A percentile compares a stretch with the other conserved stretches of the same genome.
Evolutionary conservation across 2,329 filamentous ascomycete genomes (phyloP).

Genomic region (Curvularia sp.): DNA sequence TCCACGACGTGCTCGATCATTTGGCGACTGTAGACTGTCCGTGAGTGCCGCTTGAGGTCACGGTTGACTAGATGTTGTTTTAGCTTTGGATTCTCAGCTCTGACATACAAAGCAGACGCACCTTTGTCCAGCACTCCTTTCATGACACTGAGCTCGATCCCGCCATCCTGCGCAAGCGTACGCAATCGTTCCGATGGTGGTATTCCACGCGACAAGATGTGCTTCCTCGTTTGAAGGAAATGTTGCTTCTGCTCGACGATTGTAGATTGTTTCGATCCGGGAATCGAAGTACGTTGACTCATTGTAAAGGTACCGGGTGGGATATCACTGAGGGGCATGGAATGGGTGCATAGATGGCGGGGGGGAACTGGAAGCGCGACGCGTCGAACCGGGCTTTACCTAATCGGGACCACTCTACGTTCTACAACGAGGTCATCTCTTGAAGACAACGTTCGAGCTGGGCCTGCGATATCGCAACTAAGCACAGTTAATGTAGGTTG

Average conservation of each 20-base stretch:
- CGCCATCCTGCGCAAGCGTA: constrained; percentile 56
- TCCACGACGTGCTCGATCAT: constrained; percentile 75
- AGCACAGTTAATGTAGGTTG: not conserved
- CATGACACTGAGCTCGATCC: constrained; percentile 57
- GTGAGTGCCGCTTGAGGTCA: constrained; percentile 68
- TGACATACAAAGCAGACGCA: constrained; percentile 26
- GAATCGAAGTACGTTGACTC: constrained; percentile 11
- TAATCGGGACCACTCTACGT: not conserved
- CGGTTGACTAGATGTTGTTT: constrained; percentile 63
- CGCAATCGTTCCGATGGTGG: constrained; percentile 64
- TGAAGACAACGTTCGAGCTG: not conserved
- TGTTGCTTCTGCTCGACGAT: constrained; percentile 67
- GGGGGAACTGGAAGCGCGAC: constrained; percentile 12
- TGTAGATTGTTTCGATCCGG: constrained; percentile 46
- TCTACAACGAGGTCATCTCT: too few relatives aligned
- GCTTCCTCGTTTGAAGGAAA: constrained; percentile 70
- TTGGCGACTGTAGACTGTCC: constrained; percentile 70
- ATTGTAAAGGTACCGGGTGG: constrained; percentile 2
- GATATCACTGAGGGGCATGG: not conserved
- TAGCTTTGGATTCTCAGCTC: not conserved
- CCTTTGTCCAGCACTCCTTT: constrained; percentile 61
- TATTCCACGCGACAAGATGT: constrained; percentile 67
- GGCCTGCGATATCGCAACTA: not conserved
- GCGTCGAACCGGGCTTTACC: not conserved
- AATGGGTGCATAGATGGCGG: constrained; percentile 5